A percentile compares a stretch with the other conserved stretches of the same genome.
phyloP scores from a whole-genome alignment of 2,329 filamentous ascomycete genomes.

The Nemania sp. region DNA sequence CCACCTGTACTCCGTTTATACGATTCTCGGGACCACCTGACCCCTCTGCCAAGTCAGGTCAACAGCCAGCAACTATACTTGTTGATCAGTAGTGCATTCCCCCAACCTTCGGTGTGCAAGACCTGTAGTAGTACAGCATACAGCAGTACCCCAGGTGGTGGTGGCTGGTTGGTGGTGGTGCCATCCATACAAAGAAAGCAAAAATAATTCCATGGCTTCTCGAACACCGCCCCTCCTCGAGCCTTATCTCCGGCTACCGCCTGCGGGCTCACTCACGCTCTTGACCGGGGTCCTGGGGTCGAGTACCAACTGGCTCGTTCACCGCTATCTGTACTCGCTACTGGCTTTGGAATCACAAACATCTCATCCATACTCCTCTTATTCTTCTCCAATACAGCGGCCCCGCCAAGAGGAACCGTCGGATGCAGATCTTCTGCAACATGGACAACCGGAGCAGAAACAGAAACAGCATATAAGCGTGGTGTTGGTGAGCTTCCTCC shows the following conservation, averaged over 20 bases:
- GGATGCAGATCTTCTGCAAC: too few relatives aligned
- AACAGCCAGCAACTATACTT: background rate
- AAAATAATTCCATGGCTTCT: constrained; percentile 50
- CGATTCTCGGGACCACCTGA: constrained; percentile 4
- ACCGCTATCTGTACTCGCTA: constrained; percentile 57
- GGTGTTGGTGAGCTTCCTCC: constrained; percentile 80
- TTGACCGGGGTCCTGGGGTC: constrained; percentile 70
- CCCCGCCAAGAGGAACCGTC: too few relatives aligned
- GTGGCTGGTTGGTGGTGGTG: too few relatives aligned
- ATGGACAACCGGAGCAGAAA: too few relatives aligned
- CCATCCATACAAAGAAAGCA: too few relatives aligned
- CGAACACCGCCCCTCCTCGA: constrained; percentile 66
- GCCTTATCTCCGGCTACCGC: constrained; percentile 62
- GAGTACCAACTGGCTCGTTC: constrained; percentile 66
- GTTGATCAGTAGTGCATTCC: background rate
- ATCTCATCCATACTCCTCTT: constrained; percentile 11
- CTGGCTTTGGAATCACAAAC: constrained; percentile 37
- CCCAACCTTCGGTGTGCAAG: too few relatives aligned
- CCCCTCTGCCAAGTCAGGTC: constrained; percentile 5
- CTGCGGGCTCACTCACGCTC: constrained; percentile 63
- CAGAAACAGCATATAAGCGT: too few relatives aligned
- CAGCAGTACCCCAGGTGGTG: too few relatives aligned
- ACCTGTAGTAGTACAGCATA: too few relatives aligned
- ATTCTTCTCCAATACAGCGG: too few relatives aligned
- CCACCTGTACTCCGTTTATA: background rate